Evolutionary conservation across 192 early-diverging fungal species (phyloP), one percentile per base, ranked within the genome.

Genomic region (Kickxella alabastrina): DNA sequence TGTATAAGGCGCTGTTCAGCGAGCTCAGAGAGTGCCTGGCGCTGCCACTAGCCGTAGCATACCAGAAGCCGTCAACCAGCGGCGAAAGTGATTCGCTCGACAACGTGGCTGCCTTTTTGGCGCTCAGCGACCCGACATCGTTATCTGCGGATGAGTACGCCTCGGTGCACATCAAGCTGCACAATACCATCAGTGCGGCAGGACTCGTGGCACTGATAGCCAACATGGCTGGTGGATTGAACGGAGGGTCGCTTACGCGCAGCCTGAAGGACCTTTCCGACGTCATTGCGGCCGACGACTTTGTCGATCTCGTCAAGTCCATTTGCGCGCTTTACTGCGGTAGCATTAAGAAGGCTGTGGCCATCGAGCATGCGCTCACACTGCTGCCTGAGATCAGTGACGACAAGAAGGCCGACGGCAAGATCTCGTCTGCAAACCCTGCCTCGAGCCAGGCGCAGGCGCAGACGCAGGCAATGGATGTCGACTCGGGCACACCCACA

Each of bases 161-260:
- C 6, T 23, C 40, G 2, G 57, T 55, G 14, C 65, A 75, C 13
- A 37, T 6, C 10, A 29, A 31, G 39, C 17, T 75, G 15, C 72
- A 75, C 49, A 61, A 59, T 35, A 57, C 60, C 10, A 52, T 68
- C 19, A 68, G 65, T 28, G 26, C 57, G 8, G 43, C 57, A 0
- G 65, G 65, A 0, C 44, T 66, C 4, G 56, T 61, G 22, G 57
- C 72, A 1, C 65, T 75, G 22, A 54, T 68, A 7, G 63, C 72
- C 4, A 57, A 64, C 15, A 31, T 75, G 42, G 61, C 59, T 23
- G 68, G 63, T 31, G 61, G 65, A 0, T 59, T 65, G 5, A 66
- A 64, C 19, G 72, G 72, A 15, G 65, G 72, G 3, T 63, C 61
- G 2, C 49, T 75, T 38, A 27, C 61, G 22, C 65, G 65, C 12